Conservation (phyloP, 176 grass and related monocot genomes). For the Raddia guianensis region DNA sequence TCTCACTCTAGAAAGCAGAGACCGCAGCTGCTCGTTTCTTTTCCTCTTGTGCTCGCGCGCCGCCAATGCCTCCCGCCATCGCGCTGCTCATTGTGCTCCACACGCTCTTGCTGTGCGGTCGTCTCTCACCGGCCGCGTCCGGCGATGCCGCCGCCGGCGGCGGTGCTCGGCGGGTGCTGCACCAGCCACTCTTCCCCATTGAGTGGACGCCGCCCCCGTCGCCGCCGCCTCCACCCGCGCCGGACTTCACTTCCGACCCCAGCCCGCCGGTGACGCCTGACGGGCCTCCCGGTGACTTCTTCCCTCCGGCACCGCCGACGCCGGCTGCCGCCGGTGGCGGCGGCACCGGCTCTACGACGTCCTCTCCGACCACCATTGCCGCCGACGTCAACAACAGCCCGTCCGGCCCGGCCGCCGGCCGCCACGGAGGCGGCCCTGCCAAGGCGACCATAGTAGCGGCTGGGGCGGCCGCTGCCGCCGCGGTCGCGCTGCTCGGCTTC, state of each 20-base stretch:
- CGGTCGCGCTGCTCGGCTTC: constrained; percentile 39
- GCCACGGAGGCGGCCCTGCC: constrained; percentile 26
- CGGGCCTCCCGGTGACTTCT: constrained; percentile 48
- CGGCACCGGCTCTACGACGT: not conserved
- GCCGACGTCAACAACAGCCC: constrained; percentile 45
- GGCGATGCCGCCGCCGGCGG: constrained; percentile 8
- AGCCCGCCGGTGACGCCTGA: constrained; percentile 33
- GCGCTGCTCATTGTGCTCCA: constrained; percentile 17
- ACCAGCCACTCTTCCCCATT: constrained; percentile 89
- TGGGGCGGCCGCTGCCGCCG: constrained; percentile 43
- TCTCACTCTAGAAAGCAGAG: constrained; percentile 41
- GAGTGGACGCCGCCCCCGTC: constrained; percentile 84
- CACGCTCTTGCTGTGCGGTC: constrained; percentile 24
- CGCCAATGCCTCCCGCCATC: constrained; percentile 47
- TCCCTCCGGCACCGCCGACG: constrained; percentile 50
- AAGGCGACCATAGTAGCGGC: constrained; percentile 58
- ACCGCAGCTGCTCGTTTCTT: not conserved
- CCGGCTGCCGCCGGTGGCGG: not conserved
- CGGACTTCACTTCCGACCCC: constrained; percentile 65
- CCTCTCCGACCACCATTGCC: constrained; percentile 53
- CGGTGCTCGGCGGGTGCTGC: constrained; percentile 54
- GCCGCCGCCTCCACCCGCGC: constrained; percentile 50
- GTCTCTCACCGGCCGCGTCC: not conserved
- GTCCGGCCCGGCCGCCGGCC: not conserved
- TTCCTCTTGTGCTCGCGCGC: not conserved